Percentiles rank a stretch among this genome's conserved stretches.
Conservation (phyloP, 1,284 basidiomycete species). For the Rhizopogon parksii region DNA sequence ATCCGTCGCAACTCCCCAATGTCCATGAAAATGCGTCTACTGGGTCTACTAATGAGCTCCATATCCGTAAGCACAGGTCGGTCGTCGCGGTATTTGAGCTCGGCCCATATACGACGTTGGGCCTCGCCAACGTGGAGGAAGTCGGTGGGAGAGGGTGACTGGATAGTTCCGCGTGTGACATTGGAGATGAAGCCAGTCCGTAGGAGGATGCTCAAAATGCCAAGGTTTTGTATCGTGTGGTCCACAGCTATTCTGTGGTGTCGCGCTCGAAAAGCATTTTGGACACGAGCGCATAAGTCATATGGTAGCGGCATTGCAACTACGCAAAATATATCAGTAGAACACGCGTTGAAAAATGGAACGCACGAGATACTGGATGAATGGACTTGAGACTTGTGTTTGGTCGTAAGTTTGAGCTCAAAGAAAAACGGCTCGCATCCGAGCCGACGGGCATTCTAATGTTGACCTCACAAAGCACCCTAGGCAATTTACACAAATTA, state of each 20-base stretch:
- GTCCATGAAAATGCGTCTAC: conserved; percentile 62
- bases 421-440: too few relatives aligned
- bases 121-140: conserved; percentile 53
- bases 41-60: conserved; percentile 25
- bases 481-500: too few relatives aligned
- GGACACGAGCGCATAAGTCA: conserved; percentile 77
- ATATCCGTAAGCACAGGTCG: conserved; percentile 49
- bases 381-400: too few relatives aligned
- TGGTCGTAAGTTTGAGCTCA: too few relatives aligned
- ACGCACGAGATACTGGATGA: neutral
- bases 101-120: conserved; percentile 77
- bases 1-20: conserved; percentile 64
- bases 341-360: neutral
- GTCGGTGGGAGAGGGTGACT: conserved; percentile 52
- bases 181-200: conserved; percentile 80
- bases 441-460: too few relatives aligned
- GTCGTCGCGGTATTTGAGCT: conserved; percentile 86
- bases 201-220: conserved; percentile 78
- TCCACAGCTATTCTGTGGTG: conserved; percentile 67
- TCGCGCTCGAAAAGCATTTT: conserved; percentile 84
- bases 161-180: conserved; percentile 72
- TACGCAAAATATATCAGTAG: neutral
- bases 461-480: too few relatives aligned
- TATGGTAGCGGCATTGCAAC: conserved; percentile 58
- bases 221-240: conserved; percentile 78